Base-by-base conservation (phyloP, 2,329 filamentous ascomycete genomes). In the Aspergillus calidoustus region DNA sequence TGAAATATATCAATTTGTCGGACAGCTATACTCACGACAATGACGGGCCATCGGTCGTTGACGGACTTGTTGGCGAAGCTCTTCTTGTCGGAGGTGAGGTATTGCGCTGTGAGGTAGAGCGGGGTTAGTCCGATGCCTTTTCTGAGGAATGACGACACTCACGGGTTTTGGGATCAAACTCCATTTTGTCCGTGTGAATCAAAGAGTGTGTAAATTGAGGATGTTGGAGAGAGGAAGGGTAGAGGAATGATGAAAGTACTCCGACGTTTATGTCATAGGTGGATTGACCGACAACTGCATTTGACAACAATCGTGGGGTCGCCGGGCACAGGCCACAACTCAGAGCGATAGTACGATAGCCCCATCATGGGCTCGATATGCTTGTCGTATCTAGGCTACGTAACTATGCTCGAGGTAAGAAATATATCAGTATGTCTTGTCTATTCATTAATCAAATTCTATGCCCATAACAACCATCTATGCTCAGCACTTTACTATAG, bases 51-150 rank as follows among this genome's bases (percentile, higher is more conserved):
- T 76, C 95, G 86, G 68, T 93, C 89, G 72, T 90, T 86, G 38
- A 92, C 94, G 8, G 95, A 97, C 63, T 89, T 83, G 77, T 89
- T 92, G 56, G 91, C 95, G 75, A 98, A 98, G 52, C 93, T 97
- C 47, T 84, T 91, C 71, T 86, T 87, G 81, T 98, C 93, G 70
- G 85, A 88, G 43, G 93, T 98, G 69, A 83, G 84, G 76, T 90
- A 96, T 64, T 87, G 88, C 51, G 89, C 91, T 96, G 62, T 30
- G 30, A 43, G 53, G 68, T 56, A 66, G 54, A 41, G 64, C 58
- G 68, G 65, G 66, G 64, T 66, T 64, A 69, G 58, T 50, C 31
- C 22, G 11, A 28, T 11, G 49, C 31, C 23, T 53, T 19, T 25
- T 25, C 47, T 23, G 46, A 43, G 11, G 25, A 13, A 52, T 58